Evolutionary conservation across 2,329 filamentous ascomycete genomes (phyloP), one percentile per base, ranked within the genome.

Genomic region (Trematosphaeria pertusa): DNA sequence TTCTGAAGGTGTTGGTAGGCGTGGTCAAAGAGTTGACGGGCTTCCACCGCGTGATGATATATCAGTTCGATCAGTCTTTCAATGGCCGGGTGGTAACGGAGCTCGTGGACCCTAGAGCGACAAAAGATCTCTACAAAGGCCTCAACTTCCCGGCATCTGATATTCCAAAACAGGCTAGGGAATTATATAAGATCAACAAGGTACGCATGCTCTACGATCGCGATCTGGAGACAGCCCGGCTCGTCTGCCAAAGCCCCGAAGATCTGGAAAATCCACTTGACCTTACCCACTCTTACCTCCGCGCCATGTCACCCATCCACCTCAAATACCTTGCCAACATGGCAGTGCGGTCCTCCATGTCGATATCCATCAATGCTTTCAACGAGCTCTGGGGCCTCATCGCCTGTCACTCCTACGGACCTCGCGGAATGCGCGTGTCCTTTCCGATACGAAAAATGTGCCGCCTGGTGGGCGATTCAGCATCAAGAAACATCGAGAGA

Each of bases 391-490:
- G 91, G 92, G 92, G 91, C 0, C 75, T 96, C 20, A 91, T 96
- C 31, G 86, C 90, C 1, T 96, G 91, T 50, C 91, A 96, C 65
- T 84, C 87, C 0, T 96, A 96, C 59, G 91, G 88, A 0, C 53
- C 72, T 2, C 81, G 81, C 34, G 91, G 91, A 3, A 95, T 94
- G 89, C 82, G 91, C n/a, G 90, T 96, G 0, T 89, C 89, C 0
- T 96, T 96, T 62, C 91, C 91, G 0, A 91, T 96, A 37, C 82
- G 91, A 10, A 96, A 96, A 70, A 93, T 96, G 87, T 96, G 91
- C 68, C 86, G 91, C 4, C 75, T 96, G 4, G 84, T 96, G 2
- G 91, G 91, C 3, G 91, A 96, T 60, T 90, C 87, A 0, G 89
- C 90, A 0, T 95, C 89, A 0, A 80, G 89, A 37, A 96, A 94